phyloP scores from a whole-genome alignment of 2,329 filamentous ascomycete species.

The Monilinia fructigena region DNA sequence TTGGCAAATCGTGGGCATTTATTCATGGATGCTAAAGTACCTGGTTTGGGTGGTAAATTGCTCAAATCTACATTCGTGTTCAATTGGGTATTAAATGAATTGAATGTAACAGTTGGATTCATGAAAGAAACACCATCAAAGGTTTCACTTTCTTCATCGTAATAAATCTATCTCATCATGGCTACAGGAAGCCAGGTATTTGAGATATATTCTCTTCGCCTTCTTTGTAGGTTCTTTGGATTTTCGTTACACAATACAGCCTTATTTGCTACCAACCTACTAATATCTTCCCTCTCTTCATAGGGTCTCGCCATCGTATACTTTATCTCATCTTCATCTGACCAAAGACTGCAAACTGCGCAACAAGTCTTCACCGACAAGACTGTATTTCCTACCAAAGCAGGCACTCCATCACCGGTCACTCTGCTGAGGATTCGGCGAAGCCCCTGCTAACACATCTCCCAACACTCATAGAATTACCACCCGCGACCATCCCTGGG shows the following conservation, averaged over 20 bases:
- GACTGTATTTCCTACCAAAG: slow-evolving; percentile 33
- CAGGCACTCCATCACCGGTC: slow-evolving; percentile 26
- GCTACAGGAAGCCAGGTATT: slow-evolving; percentile 57
- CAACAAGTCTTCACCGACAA: slow-evolving; percentile 33
- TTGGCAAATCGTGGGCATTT: neutral
- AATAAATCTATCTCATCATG: slow-evolving; percentile 30
- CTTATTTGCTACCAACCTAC: slow-evolving; percentile 3
- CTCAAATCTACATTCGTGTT: slow-evolving; percentile 15
- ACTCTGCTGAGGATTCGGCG: slow-evolving; percentile 30
- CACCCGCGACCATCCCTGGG: slow-evolving; percentile 56
- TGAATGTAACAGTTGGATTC: slow-evolving; percentile 3
- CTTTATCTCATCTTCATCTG: slow-evolving; percentile 69
- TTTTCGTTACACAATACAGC: neutral
- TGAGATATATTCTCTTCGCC: slow-evolving; percentile 77
- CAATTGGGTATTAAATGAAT: slow-evolving; percentile 19
- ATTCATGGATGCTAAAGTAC: neutral
- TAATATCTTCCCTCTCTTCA: neutral
- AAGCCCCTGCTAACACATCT: slow-evolving; percentile 28
- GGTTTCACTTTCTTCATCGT: neutral
- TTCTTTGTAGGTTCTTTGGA: slow-evolving; percentile 65
- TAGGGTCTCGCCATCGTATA: slow-evolving; percentile 72
- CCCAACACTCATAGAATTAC: slow-evolving; percentile 41
- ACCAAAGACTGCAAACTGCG: slow-evolving; percentile 42
- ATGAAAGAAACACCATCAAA: slow-evolving; percentile 10
- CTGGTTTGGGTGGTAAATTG: neutral